phyloP scores from a whole-genome alignment of 1,284 basidiomycete genomes.

The Moesziomyces antarcticus region DNA sequence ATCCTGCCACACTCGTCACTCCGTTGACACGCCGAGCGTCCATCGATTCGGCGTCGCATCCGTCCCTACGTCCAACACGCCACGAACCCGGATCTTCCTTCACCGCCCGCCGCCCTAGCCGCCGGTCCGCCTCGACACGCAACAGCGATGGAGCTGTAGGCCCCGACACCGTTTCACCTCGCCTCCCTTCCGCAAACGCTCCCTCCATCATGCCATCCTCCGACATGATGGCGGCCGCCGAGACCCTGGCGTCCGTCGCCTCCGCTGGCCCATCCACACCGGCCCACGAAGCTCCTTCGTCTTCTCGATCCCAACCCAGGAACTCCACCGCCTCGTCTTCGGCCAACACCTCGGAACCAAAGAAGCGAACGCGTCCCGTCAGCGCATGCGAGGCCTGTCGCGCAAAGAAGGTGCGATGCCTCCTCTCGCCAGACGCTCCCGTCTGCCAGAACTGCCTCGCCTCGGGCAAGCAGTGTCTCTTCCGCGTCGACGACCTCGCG shows the following conservation, averaged over 20 bases:
- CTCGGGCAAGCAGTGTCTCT: conserved; percentile 58
- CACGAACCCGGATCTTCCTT: background rate
- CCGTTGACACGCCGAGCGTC: background rate
- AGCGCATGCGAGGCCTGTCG: conserved; percentile 61
- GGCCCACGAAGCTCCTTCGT: conserved; percentile 11
- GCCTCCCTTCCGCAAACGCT: background rate
- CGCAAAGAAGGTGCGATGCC: conserved; percentile 60
- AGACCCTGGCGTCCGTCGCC: conserved; percentile 50
- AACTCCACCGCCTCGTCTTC: conserved; percentile 10
- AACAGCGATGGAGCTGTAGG: background rate
- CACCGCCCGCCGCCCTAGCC: background rate
- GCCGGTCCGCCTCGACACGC: background rate
- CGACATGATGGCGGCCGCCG: conserved; percentile 51
- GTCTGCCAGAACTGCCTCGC: conserved; percentile 59
- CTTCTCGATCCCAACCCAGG: conserved; percentile 9
- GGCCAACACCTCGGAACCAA: conserved; percentile 27
- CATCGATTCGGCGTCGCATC: background rate
- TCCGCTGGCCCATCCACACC: conserved; percentile 38
- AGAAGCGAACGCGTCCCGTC: conserved; percentile 60
- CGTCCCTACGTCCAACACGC: no score
- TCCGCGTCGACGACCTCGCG: conserved; percentile 59
- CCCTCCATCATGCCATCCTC: conserved; percentile 33
- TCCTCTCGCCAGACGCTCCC: conserved; percentile 53
- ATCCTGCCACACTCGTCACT: background rate
- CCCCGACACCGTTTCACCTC: background rate